phyloP scores from a whole-genome alignment of 176 grass and related monocot genomes.

The Urochloa ruziziensis region DNA sequence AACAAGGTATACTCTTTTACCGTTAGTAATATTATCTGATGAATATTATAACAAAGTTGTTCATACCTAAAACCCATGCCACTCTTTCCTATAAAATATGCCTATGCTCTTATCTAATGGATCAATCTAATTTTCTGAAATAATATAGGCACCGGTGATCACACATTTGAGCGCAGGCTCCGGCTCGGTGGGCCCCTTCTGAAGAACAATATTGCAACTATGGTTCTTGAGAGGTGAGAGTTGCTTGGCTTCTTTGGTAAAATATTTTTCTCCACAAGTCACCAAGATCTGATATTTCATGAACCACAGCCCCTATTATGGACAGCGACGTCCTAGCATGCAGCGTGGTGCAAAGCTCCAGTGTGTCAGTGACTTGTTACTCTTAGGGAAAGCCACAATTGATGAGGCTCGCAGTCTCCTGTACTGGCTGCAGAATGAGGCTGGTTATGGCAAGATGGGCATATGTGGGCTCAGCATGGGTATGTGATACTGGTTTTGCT shows the following conservation, averaged over 20 bases:
- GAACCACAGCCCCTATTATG: slow-evolving; percentile 84
- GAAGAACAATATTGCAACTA: slow-evolving; percentile 95
- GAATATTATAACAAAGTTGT: neutral
- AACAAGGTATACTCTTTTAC: neutral
- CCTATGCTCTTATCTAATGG: neutral
- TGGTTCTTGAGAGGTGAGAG: slow-evolving; percentile 98
- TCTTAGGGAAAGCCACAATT: slow-evolving; percentile 93
- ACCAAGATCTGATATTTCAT: slow-evolving; percentile 27
- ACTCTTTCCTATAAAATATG: neutral
- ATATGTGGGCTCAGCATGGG: slow-evolving; percentile 99
- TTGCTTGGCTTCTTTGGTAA: slow-evolving; percentile 17
- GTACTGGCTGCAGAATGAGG: slow-evolving; percentile 86
- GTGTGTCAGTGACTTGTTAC: slow-evolving; percentile 89
- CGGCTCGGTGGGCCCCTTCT: slow-evolving; percentile 79
- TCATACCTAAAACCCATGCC: neutral
- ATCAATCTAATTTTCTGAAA: slow-evolving; percentile 7
- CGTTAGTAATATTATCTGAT: neutral
- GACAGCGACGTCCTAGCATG: slow-evolving; percentile 81
- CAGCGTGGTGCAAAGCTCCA: slow-evolving; percentile 81
- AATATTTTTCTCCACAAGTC: neutral
- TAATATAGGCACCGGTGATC: slow-evolving; percentile 85
- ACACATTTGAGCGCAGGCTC: slow-evolving; percentile 94
- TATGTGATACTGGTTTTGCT: slow-evolving; percentile 21
- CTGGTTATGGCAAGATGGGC: slow-evolving; percentile 86
- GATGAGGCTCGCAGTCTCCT: slow-evolving; percentile 91